Conservation (phyloP, 2,329 filamentous ascomycete species). For the Aspergillus sojae region DNA sequence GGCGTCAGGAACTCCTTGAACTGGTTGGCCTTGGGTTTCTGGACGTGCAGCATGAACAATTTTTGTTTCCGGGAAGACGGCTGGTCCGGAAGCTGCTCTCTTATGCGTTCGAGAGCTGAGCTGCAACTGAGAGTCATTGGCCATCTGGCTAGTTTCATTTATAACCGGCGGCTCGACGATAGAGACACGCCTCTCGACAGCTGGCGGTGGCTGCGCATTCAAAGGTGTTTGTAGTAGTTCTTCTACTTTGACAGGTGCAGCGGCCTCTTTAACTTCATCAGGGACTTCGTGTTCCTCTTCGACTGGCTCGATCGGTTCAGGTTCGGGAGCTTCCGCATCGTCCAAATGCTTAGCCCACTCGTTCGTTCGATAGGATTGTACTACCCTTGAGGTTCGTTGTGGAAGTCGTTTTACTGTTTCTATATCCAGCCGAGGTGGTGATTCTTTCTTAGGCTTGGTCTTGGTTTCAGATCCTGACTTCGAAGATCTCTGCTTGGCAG, state of each 20-base stretch:
- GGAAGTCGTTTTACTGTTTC: constrained; percentile 62
- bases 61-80: constrained; percentile 9
- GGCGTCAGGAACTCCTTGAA: neutral
- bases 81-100: constrained; percentile 10
- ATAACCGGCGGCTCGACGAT: constrained; percentile 12
- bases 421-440: constrained; percentile 32
- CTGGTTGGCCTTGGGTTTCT: constrained; percentile 11
- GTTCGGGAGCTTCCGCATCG: constrained; percentile 70
- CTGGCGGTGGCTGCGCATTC: constrained; percentile 50
- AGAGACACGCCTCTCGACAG: constrained; percentile 24
- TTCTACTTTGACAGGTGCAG: constrained; percentile 65
- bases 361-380: constrained; percentile 83
- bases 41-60: constrained; percentile 6
- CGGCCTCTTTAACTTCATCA: constrained; percentile 49
- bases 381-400: constrained; percentile 71
- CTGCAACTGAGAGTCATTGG: constrained; percentile 15
- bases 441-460: constrained; percentile 21
- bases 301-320: constrained; percentile 52
- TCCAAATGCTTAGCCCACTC: constrained; percentile 94
- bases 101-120: constrained; percentile 13
- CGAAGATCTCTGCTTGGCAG: constrained; percentile 6
- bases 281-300: constrained; percentile 36
- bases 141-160: constrained; percentile 21
- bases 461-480: constrained; percentile 3
- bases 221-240: constrained; percentile 67